These are phyloP conservation scores for Colletotrichum kahawae DNA, from an alignment of 2,329 filamentous ascomycete species.

Conservation along the genomic window DNA sequence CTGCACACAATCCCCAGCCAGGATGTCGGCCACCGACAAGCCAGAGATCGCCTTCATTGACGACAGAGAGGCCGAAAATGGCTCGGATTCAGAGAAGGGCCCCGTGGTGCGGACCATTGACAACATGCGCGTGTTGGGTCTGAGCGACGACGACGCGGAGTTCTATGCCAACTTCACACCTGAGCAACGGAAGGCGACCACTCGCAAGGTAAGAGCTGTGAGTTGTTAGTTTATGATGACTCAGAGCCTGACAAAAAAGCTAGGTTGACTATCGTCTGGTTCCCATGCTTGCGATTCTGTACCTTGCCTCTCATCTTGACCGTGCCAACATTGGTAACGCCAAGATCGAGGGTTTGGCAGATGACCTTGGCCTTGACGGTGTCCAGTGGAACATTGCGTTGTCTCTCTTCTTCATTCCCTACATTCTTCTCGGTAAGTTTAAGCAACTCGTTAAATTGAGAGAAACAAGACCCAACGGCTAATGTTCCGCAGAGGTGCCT, in stretches of 20 bases:
- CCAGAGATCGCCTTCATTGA: constrained; percentile 28
- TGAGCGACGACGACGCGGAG: constrained; percentile 30
- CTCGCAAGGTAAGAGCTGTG: constrained; percentile 26
- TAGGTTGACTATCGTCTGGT: constrained; percentile 26
- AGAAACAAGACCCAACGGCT: too few relatives aligned
- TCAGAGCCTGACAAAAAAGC: neutral
- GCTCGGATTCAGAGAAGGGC: constrained; percentile 22
- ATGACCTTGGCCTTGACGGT: constrained; percentile 50
- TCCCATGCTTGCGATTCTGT: constrained; percentile 61
- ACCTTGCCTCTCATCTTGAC: constrained; percentile 63
- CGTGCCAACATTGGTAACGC: constrained; percentile 57
- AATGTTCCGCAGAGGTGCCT: constrained; percentile 47
- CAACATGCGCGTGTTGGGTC: constrained; percentile 32
- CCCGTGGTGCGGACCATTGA: constrained; percentile 28
- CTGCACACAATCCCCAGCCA: neutral
- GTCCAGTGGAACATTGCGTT: constrained; percentile 62
- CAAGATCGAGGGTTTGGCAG: constrained; percentile 46
- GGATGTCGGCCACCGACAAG: constrained; percentile 22
- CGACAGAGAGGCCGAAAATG: constrained; percentile 13
- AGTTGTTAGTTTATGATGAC: neutral
- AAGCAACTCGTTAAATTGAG: accelerated
- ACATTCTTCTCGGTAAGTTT: constrained; percentile 48
- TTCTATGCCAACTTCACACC: constrained; percentile 30
- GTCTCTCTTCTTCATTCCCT: constrained; percentile 70
- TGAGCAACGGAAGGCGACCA: constrained; percentile 27